Base-by-base conservation (phyloP, 805 yeast genomes). In the Dipodascus geniculatus region DNA sequence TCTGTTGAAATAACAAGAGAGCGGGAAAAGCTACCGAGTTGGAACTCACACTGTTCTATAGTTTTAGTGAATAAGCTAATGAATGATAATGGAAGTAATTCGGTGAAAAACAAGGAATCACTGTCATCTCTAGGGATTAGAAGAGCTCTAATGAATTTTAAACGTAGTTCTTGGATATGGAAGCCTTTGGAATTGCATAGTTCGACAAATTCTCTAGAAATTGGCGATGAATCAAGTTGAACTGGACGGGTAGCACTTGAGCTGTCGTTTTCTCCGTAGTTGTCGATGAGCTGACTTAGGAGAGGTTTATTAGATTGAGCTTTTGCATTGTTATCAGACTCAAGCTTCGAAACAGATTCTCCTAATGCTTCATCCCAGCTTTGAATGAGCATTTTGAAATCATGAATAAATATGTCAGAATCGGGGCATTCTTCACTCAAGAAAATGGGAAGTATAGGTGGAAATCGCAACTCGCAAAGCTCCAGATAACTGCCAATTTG, bases 81-180 rank as follows among this genome's bases (percentile, higher is more conserved):
- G 3, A 79, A 61, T 2, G 63, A 58, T 0, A 61, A 56, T 11
- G 71, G 68, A 79, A 82, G 75, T 8, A 58, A 50, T 3, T 70
- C 68, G 31, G 73, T 71, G 3, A 67, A 58, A 0, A 79, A 56
- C 0, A 69, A 61, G 50, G 76, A 70, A 2, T 53, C 48, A 3
- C 53, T 48, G 8, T 38, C 28, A 22, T 24, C 16, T 22, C 19
- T 49, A 42, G 20, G 55, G 23, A 20, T 50, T 16, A 9, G 60
- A 51, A 61, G 50, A 14, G 50, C 22, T 22, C 61, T 28, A 2
- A 76, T 48, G 1, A 75, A 54, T 17, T 58, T 54, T n/a, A 65
- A 56, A 38, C 79, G 60, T 0, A 68, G 68, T 38, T 73, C 72
- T 42, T 71, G 72, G 42, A 70, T 68, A 53, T 75, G 77, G 19